These are phyloP conservation scores for Alectoria sarmentosa DNA, from an alignment of 495 filamentous ascomycete genomes.

Conservation along the genomic window DNA sequence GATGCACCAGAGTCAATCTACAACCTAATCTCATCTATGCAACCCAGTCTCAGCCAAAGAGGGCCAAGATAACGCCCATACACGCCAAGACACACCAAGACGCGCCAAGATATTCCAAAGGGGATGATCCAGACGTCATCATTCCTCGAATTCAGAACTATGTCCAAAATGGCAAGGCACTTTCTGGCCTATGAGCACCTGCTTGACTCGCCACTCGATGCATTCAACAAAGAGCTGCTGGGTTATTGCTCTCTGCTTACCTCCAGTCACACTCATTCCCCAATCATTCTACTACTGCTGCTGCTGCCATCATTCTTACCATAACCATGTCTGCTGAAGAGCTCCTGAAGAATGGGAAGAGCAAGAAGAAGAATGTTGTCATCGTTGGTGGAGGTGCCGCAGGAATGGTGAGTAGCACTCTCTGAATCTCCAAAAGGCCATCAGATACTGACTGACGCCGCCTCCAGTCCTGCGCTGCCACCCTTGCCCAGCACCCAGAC, in stretches of 20 bases:
- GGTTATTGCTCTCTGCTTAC: background rate
- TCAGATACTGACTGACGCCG: slow-evolving; percentile 6
- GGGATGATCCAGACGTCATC: slow-evolving; percentile 5
- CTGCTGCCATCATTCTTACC: background rate
- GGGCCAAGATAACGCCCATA: too few relatives aligned
- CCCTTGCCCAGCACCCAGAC: slow-evolving; percentile 65
- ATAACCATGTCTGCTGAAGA: slow-evolving; percentile 18
- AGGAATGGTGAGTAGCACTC: slow-evolving; percentile 49
- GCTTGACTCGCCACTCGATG: too few relatives aligned
- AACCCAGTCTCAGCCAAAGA: background rate
- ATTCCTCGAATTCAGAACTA: too few relatives aligned
- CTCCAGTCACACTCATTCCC: background rate
- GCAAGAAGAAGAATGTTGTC: slow-evolving; percentile 48
- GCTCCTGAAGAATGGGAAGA: slow-evolving; percentile 29
- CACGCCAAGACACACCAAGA: background rate
- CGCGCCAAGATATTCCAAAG: background rate
- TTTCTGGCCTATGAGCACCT: too few relatives aligned
- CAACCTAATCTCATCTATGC: slow-evolving; percentile 10
- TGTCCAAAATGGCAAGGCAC: too few relatives aligned
- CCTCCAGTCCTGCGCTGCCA: slow-evolving; percentile 59
- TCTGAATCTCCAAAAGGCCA: background rate
- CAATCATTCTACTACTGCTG: background rate
- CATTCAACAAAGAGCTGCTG: background rate
- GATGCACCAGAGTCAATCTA: slow-evolving; percentile 7
- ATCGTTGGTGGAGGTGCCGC: slow-evolving; percentile 60